Evolutionary conservation across 1,284 basidiomycete species (phyloP), one percentile per base, ranked within the genome.

Genomic region (Psilocybe mexicana): DNA sequence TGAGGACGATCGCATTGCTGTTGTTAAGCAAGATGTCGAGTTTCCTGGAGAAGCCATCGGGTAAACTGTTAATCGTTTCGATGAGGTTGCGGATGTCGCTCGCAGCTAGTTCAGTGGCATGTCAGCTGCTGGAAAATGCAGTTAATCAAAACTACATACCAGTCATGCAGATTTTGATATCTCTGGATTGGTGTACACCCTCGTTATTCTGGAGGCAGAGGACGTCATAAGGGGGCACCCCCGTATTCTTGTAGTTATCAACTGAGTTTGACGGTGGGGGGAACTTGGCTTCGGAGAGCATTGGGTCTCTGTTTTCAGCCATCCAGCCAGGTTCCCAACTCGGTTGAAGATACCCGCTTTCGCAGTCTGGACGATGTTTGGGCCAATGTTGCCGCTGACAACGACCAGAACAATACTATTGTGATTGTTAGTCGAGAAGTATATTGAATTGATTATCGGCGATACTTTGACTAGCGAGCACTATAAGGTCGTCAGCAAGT

Each of bases 141-240:
- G 38, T 57, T 3, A 54, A 11, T 7, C 53, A 60, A 52, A 46
- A 52, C n/a, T 24, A 50, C 59, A 30, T 33, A 73, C 76, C 70
- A 24, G 72, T 65, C 63, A 76, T 74, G 61, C 75, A 76, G 8
- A 79, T 51, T 45, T 74, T 75, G 47, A 75, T 62, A 61, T 77
- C 63, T 36, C 57, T 61, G 12, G 59, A 50, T 12, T 56, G 36
- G 24, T 58, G 55, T 3, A 57, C 55, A 6, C 67, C 63, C 58
- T 77, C 74, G 54, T 76, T 76, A 23, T 60, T 57, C 1, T 59
- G 24, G 2, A 76, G 59, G 30, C 71, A 69, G 2, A 78, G 65
- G 54, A 66, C 63, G 52, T 74, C 69, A 26, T 67, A 70, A 5
- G 67, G 61, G 11, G 66, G 68, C 36, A 61, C 35, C 4, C 65